Evolutionary conservation across 345 rosid species (phyloP).

Genomic region (Acer negundo): DNA sequence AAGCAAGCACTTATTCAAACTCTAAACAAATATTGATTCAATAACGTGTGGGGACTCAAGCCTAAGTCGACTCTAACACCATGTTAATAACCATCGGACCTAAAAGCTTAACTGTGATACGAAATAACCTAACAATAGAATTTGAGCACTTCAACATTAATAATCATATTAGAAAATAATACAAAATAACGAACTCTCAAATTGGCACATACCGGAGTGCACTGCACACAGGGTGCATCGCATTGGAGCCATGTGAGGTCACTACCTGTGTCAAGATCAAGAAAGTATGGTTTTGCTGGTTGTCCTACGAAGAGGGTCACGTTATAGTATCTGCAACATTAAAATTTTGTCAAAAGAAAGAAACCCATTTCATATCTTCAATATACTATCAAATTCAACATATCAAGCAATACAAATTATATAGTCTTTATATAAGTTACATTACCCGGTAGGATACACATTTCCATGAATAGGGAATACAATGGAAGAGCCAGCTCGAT

Average conservation of each 20-base stretch:
- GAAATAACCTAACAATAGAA: too few relatives aligned
- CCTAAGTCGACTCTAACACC: too few relatives aligned
- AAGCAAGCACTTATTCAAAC: too few relatives aligned
- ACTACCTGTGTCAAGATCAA: constrained; percentile 93
- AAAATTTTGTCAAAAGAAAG: not conserved
- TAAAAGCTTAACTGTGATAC: too few relatives aligned
- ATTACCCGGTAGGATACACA: constrained; percentile 56
- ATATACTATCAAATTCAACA: not conserved
- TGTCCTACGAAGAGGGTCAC: constrained; percentile 76
- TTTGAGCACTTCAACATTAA: too few relatives aligned
- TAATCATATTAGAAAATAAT: not conserved
- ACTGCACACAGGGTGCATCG: constrained; percentile 73
- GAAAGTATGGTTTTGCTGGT: constrained; percentile 84
- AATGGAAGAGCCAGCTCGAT: constrained; percentile 45
- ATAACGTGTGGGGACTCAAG: too few relatives aligned
- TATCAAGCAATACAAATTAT: not conserved
- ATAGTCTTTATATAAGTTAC: not conserved
- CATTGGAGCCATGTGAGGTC: constrained; percentile 99
- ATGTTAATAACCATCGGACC: too few relatives aligned
- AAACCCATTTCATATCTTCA: not conserved
- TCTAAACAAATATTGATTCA: too few relatives aligned
- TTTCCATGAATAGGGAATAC: constrained; percentile 56
- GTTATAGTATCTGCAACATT: constrained; percentile 61
- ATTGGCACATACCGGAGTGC: constrained; percentile 46
- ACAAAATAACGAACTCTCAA: not conserved